Evolutionary conservation across 352 stramenopile species (phyloP).

Genomic region (Pythium folliculosum): DNA sequence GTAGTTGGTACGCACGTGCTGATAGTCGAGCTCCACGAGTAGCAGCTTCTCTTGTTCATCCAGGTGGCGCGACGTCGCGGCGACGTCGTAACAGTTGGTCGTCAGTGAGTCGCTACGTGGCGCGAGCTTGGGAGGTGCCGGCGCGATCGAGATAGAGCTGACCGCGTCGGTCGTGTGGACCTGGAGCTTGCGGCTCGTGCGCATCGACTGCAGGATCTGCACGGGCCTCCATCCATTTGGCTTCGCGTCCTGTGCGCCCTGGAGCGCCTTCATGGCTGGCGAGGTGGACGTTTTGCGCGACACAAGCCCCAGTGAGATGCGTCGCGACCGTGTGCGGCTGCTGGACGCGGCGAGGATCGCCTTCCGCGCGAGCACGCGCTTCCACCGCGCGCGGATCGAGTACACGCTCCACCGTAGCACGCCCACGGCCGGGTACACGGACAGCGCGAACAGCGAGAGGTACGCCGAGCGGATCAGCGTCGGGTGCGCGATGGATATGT

Average conservation of each 20-base stretch:
- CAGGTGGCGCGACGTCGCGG: neutral
- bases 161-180: neutral
- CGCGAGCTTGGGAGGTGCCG: neutral
- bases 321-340: neutral
- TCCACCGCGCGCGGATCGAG: conserved; percentile 22
- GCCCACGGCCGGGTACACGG: neutral
- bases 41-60: conserved; percentile 15
- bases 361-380: conserved; percentile 11
- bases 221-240: neutral
- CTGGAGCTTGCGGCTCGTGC: neutral
- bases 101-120: neutral
- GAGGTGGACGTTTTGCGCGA: neutral
- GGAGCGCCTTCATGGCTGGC: neutral
- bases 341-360: conserved; percentile 4
- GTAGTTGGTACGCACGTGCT: conserved; percentile 18
- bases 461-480: conserved; percentile 25
- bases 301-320: neutral
- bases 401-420: conserved; percentile 17
- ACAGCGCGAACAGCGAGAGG: conserved; percentile 16
- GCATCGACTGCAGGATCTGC: neutral
- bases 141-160: neutral
- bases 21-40: conserved; percentile 26
- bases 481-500: conserved; percentile 18
- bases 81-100: neutral
- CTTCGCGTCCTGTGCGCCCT: neutral